phyloP scores from a whole-genome alignment of 441 rosid species.

The Adansonia madagascariensis region DNA sequence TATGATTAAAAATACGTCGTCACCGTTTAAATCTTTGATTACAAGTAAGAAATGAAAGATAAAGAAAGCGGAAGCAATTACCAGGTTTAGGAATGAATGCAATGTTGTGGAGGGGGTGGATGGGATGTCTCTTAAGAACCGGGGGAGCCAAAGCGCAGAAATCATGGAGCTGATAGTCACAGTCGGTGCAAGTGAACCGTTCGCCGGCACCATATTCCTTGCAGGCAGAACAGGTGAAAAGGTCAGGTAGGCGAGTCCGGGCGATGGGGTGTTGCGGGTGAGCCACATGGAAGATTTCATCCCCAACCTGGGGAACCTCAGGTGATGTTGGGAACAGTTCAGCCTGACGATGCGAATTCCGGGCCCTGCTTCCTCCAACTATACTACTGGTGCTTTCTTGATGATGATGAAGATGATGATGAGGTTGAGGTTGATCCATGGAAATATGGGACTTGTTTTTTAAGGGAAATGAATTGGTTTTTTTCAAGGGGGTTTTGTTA shows the following conservation, averaged over 20 bases:
- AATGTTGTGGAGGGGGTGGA: slow-evolving; percentile 78
- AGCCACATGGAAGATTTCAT: slow-evolving; percentile 51
- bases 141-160: slow-evolving; percentile 81
- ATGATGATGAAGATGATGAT: not conserved
- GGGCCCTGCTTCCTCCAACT: not conserved
- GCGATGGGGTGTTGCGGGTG: slow-evolving; percentile 67
- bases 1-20: too few species aligned
- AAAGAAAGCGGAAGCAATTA: slow-evolving; percentile 20
- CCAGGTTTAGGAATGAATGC: slow-evolving; percentile 68
- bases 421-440: slow-evolving; percentile 12
- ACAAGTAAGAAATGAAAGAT: not conserved
- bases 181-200: slow-evolving; percentile 62
- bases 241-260: slow-evolving; percentile 50
- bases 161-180: slow-evolving; percentile 79
- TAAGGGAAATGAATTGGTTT: slow-evolving; percentile 27
- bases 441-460: slow-evolving; percentile 16
- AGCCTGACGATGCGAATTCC: not conserved
- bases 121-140: slow-evolving; percentile 61
- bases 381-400: not conserved
- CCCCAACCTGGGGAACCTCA: slow-evolving; percentile 40
- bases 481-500: slow-evolving; percentile 25
- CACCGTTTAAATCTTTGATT: too few species aligned
- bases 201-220: slow-evolving; percentile 82
- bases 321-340: slow-evolving; percentile 62
- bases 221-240: slow-evolving; percentile 76